Base-by-base conservation (phyloP, 2,329 filamentous ascomycete genomes). In the Phyllosticta paracitricarpa region DNA sequence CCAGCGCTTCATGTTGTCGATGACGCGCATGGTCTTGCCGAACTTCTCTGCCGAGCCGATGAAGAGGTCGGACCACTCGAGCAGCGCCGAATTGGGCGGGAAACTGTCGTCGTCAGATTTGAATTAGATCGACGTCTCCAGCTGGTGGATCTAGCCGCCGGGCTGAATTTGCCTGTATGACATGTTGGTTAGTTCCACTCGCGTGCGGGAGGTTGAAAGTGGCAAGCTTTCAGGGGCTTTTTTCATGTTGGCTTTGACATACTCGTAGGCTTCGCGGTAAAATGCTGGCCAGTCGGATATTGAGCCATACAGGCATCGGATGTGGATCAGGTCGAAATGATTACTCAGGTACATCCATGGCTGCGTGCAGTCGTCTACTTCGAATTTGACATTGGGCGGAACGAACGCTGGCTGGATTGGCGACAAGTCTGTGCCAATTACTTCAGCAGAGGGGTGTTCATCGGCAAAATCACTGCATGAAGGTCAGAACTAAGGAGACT, bases 351-450 rank as follows among this genome's bases (percentile, higher is more conserved):
- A 69, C 1, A 66, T 62, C 72, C 72, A 74, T 8, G 67, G 66
- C 2, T 69, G 65, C 10, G 69, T 68, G 68, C 79, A 66, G 73
- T 78, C 66, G 78, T 81, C 76, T 77, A 86, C 79, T 61, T 79
- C 75, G 65, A 80, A 80, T 22, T 69, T 66, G 64, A 73, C 74
- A 64, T 80, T 80, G 4, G 76, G 74, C 0, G 78, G 78, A 70
- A 68, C 5, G 59, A 66, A 1, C 74, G 73, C 57, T 76, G 76
- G 5, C 74, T 77, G n/a, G 75, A 72, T 58, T 68, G 79, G 78
- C 0, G 75, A 78, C 51, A 81, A 73, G 64, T 80, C 78, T 26
- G 73, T 77, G 48, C 79, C 80, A 4, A 74, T 75, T 10, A 72
- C 68, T 22, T 65, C 62, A 2, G 70, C 68, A 7, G 68, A 69